Percentiles rank a stretch among this genome's conserved stretches.
Evolutionary conservation across 352 stramenopile species (phyloP).

Genomic region (Phytophthora colocasiae): DNA sequence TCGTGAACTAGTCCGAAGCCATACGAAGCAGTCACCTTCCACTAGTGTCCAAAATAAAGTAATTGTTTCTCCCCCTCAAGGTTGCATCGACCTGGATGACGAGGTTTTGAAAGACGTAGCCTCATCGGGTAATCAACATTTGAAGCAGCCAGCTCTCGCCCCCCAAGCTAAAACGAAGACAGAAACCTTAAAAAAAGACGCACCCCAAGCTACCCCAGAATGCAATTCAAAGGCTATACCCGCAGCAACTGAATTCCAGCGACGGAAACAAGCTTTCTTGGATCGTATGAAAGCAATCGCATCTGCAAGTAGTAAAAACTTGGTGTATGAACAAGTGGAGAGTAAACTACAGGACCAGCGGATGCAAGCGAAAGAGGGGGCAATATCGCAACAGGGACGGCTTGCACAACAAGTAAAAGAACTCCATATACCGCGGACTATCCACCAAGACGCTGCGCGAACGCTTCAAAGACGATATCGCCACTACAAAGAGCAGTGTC

Average conservation of each 20-base stretch:
- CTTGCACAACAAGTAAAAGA: slow-evolving; percentile 36
- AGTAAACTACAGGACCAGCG: slow-evolving; percentile 49
- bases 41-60: slow-evolving; percentile 15
- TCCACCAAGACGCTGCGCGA: slow-evolving; percentile 55
- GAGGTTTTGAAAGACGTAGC: slow-evolving; percentile 22
- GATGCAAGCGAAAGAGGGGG: slow-evolving; percentile 15
- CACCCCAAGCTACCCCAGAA: background rate
- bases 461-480: slow-evolving; percentile 53
- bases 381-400: slow-evolving; percentile 20
- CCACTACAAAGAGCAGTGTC: slow-evolving; percentile 43
- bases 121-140: slow-evolving; percentile 1
- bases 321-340: slow-evolving; percentile 79
- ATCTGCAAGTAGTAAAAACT: slow-evolving; percentile 64
- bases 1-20: slow-evolving; percentile 41
- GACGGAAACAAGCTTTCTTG: slow-evolving; percentile 72
- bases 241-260: slow-evolving; percentile 66
- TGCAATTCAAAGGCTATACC: slow-evolving; percentile 5
- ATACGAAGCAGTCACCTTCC: slow-evolving; percentile 18
- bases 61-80: slow-evolving; percentile 2
- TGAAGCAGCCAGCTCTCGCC: slow-evolving; percentile 1
- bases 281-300: slow-evolving; percentile 83
- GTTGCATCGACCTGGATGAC: slow-evolving; percentile 43
- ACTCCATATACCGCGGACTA: slow-evolving; percentile 40
- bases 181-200: background rate
- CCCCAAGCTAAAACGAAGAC: background rate